Conservation (phyloP, 495 filamentous ascomycete species). For the Xylaria flabelliformis region DNA sequence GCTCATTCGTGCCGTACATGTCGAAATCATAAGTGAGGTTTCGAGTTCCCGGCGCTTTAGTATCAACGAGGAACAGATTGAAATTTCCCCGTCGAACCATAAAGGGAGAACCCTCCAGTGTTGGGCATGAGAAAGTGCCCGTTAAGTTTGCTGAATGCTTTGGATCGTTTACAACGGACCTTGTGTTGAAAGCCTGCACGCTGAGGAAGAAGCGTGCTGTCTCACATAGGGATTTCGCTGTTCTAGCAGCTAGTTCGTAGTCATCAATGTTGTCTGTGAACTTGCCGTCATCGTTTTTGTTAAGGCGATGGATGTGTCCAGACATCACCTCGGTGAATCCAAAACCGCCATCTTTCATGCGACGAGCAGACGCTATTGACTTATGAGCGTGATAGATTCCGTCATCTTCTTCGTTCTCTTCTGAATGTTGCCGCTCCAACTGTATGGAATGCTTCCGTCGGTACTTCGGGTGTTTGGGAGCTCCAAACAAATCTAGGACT, state of each 20-base stretch:
- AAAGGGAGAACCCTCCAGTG: constrained; percentile 63
- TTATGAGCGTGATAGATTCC: constrained; percentile 46
- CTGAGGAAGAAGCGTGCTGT: constrained; percentile 66
- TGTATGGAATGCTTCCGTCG: constrained; percentile 11
- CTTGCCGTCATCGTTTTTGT: constrained; percentile 52
- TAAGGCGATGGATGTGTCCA: constrained; percentile 58
- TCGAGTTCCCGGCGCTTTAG: constrained; percentile 59
- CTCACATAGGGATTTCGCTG: constrained; percentile 58
- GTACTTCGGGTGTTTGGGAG: constrained; percentile 42
- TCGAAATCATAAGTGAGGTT: constrained; percentile 68
- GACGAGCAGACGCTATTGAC: constrained; percentile 50
- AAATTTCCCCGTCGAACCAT: constrained; percentile 65
- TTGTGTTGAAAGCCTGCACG: constrained; percentile 60
- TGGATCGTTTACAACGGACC: constrained; percentile 48
- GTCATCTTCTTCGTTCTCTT: constrained; percentile 38
- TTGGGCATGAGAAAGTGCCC: constrained; percentile 67
- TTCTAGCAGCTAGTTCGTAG: constrained; percentile 62
- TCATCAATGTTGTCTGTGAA: constrained; percentile 52
- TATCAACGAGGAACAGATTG: constrained; percentile 62
- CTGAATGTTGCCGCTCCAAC: constrained; percentile 15
- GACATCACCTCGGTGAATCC: constrained; percentile 71
- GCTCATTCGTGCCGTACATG: constrained; percentile 59
- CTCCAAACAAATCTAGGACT: constrained; percentile 53
- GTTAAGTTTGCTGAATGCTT: constrained; percentile 63
- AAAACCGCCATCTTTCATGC: constrained; percentile 54